These are phyloP conservation scores for Tetraselmis chui DNA, from an alignment of 139 green algal species.

Conservation along the genomic window DNA sequence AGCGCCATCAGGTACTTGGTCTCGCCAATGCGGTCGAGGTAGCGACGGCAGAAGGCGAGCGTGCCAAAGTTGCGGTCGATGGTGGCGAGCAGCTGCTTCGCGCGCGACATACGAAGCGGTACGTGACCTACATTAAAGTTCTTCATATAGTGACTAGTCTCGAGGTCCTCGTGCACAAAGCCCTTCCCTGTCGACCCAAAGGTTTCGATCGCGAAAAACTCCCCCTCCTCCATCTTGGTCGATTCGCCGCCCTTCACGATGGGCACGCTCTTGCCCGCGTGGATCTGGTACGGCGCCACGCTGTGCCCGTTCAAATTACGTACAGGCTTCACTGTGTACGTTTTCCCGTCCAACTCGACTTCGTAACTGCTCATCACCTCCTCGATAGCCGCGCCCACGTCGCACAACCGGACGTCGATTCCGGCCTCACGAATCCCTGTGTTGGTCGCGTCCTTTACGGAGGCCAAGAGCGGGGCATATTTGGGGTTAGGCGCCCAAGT, in stretches of 20 bases:
- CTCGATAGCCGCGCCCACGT: constrained; percentile 89
- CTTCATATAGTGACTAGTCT: constrained; percentile 99
- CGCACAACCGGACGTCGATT: constrained; percentile 93
- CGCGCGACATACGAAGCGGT: constrained; percentile 83
- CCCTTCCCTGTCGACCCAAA: constrained; percentile 91
- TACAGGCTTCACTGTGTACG: constrained; percentile 58
- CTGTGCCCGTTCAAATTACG: constrained; percentile 97
- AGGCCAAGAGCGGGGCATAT: constrained; percentile 81
- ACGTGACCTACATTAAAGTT: constrained; percentile 86
- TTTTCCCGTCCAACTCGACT: constrained; percentile 92
- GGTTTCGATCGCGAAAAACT: constrained; percentile 99
- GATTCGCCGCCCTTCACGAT: constrained; percentile 79
- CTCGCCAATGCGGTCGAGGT: constrained; percentile 92
- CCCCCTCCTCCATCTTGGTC: constrained; percentile 96
- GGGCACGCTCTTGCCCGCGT: constrained; percentile 84
- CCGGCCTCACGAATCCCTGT: constrained; percentile 78
- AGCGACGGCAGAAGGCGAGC: constrained; percentile 91
- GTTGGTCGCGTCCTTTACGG: constrained; percentile 90
- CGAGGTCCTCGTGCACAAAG: constrained; percentile 94
- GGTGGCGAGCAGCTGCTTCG: constrained; percentile 86
- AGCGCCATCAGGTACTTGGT: constrained; percentile 99
- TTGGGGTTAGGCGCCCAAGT: constrained; percentile 92
- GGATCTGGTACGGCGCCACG: constrained; percentile 94
- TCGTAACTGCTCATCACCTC: constrained; percentile 94
- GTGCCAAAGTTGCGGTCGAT: constrained; percentile 98